phyloP scores from a whole-genome alignment of 140 eudicot species.

The Stevia rebaudiana region DNA sequence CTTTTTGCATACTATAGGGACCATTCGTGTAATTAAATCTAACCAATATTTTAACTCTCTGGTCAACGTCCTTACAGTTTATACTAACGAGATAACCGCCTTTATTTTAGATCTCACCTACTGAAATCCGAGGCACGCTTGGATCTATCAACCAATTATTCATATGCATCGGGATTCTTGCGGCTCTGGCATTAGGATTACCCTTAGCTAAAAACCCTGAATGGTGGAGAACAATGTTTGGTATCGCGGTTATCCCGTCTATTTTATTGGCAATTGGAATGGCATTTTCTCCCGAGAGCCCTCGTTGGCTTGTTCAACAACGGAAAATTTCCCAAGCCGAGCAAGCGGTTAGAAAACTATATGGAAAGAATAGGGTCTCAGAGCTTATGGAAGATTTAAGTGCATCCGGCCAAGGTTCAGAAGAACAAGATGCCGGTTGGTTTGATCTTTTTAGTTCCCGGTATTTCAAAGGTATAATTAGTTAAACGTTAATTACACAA shows the following conservation, averaged over 20 bases:
- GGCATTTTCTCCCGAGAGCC: conserved; percentile 93
- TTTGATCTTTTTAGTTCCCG: conserved; percentile 91
- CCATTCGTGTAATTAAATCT: too few species aligned
- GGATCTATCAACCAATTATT: conserved; percentile 86
- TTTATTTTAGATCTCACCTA: conserved; percentile 73
- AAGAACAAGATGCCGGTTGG: conserved; percentile 98
- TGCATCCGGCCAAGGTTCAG: conserved; percentile 60
- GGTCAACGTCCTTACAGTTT: neutral
- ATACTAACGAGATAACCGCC: conserved; percentile 22
- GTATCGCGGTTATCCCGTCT: conserved; percentile 70
- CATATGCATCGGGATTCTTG: conserved; percentile 88
- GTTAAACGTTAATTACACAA: neutral
- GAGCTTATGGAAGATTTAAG: conserved; percentile 77
- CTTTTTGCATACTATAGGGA: too few species aligned
- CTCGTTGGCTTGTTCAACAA: conserved; percentile 96
- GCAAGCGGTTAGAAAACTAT: conserved; percentile 53
- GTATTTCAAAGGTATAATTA: conserved; percentile 61
- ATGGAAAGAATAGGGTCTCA: conserved; percentile 70
- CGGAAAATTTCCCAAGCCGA: conserved; percentile 70
- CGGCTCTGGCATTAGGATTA: conserved; percentile 83
- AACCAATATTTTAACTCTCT: neutral
- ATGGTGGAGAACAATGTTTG: conserved; percentile 99
- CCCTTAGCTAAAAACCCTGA: conserved; percentile 66
- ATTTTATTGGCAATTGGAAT: conserved; percentile 84
- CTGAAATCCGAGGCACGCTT: conserved; percentile 93